Base-by-base conservation (phyloP, 2,329 filamentous ascomycete species). In the Celoporthe dispersa region DNA sequence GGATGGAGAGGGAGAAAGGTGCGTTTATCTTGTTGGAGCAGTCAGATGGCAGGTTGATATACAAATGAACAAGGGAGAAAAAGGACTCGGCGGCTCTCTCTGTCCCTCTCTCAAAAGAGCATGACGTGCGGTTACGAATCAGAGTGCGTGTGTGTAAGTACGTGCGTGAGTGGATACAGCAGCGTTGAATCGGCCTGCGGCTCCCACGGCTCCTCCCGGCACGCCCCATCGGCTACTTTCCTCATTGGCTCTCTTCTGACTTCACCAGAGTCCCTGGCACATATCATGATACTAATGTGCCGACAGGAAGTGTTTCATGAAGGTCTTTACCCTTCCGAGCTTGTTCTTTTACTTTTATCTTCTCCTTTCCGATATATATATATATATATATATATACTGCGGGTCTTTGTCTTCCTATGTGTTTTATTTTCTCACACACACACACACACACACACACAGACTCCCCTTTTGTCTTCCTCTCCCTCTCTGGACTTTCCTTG, bases 131-230 rank as follows among this genome's bases (percentile, higher is more conserved):
- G 61, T 64, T 41, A 12, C 14, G n/a, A 62, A 22, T 28, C 33
- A 8, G 25, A 31, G 53, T 33, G 28, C 14, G 53, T 19, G n/a
- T 19, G n/a, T 22, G 41, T 22, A 12, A 12, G n/a, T 16, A 28
- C 25, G 41, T 48, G 22, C 22, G 28, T 31, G 59, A 41, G 60
- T 25, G 22, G 37, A 28, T 31, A 7, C 39, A 41, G 28, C 61
- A 44, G 25, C 61, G n/a, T 55, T 48, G 44, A 22, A 53, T 51
- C 41, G 5, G 41, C 53, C 25, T 51, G 64, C 64, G 37, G 64
- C 64, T 66, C 37, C n/a, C 31, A 16, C 64, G 64, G 64, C 64
- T 60, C 35, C 31, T 66, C 64, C 64, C 64, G 64, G 35, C 41
- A 60, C 55, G 37, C 44, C 16, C 19, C 35, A 5, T 31, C 64